phyloP scores from a whole-genome alignment of 2,329 filamentous ascomycete genomes.

The Thielaviopsis euricoi region DNA sequence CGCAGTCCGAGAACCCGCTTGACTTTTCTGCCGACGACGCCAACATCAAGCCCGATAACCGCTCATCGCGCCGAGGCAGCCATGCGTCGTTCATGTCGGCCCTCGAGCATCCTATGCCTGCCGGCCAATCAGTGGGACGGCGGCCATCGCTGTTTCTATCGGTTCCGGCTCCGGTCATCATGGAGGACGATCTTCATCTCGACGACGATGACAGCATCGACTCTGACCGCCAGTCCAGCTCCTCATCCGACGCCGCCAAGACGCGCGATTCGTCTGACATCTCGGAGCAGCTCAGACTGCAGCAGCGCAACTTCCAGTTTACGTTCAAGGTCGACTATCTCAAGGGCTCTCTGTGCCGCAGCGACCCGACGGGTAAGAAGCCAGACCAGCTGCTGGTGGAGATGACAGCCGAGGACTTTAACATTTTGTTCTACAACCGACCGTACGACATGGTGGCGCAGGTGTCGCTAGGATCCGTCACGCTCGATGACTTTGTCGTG shows the following conservation, averaged over 20 bases:
- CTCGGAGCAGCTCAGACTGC: slow-evolving; percentile 35
- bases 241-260: slow-evolving; percentile 19
- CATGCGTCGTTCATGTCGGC: slow-evolving; percentile 12
- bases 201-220: slow-evolving; percentile 54
- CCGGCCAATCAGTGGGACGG: background rate
- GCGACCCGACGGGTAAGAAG: slow-evolving; percentile 60
- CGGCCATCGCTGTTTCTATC: slow-evolving; percentile 50
- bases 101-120: slow-evolving; percentile 7
- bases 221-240: slow-evolving; percentile 32
- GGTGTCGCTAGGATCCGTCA: slow-evolving; percentile 71
- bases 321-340: slow-evolving; percentile 91
- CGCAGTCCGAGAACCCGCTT: background rate
- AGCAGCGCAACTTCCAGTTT: slow-evolving; percentile 88
- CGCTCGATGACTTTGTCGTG: slow-evolving; percentile 77
- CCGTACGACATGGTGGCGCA: slow-evolving; percentile 89
- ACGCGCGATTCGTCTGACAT: background rate
- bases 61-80: slow-evolving; percentile 5
- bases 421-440: slow-evolving; percentile 72
- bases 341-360: slow-evolving; percentile 79
- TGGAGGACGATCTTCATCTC: slow-evolving; percentile 59
- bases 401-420: slow-evolving; percentile 76
- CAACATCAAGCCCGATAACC: background rate
- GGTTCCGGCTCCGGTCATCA: slow-evolving; percentile 52
- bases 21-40: background rate
- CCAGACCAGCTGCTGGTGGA: slow-evolving; percentile 77